A percentile compares a stretch with the other conserved stretches of the same genome.
phyloP scores from a whole-genome alignment of 2,329 filamentous ascomycete species.

The Tolypocladium sp. region DNA sequence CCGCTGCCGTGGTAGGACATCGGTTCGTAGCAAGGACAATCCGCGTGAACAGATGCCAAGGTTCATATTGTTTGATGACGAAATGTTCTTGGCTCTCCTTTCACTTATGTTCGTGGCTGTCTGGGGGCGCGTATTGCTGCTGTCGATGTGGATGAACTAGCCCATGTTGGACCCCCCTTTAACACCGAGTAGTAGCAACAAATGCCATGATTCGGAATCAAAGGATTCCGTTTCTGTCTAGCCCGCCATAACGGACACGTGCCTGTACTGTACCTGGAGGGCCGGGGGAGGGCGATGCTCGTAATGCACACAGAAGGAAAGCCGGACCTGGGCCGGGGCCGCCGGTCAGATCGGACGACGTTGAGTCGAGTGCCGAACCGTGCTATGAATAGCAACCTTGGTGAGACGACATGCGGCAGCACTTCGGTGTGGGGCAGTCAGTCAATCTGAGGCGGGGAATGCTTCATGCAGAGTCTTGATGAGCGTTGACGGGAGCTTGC shows the following conservation, averaged over 20 bases:
- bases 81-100: too few relatives aligned
- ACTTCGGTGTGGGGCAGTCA: not conserved
- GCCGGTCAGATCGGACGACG: not conserved
- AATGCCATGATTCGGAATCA: too few relatives aligned
- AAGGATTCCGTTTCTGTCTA: too few relatives aligned
- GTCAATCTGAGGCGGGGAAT: not conserved
- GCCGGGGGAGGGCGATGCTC: not conserved
- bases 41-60: too few relatives aligned
- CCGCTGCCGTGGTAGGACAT: slow-evolving; percentile 6
- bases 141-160: too few relatives aligned
- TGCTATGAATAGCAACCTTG: not conserved
- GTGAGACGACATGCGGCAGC: not conserved
- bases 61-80: too few relatives aligned
- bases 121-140: too few relatives aligned
- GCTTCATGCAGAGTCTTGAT: not conserved
- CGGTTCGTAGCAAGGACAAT: too few relatives aligned
- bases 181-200: too few relatives aligned
- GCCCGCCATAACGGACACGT: too few relatives aligned
- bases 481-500: not conserved
- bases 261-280: not conserved
- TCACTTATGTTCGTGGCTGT: too few relatives aligned
- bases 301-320: not conserved
- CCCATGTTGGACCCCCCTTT: too few relatives aligned
- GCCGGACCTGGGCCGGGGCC: not conserved
- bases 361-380: not conserved